A percentile compares a stretch with the other conserved stretches of the same genome.
Evolutionary conservation across 2,329 filamentous ascomycete genomes (phyloP).

Genomic region (Stemphylium beticola): DNA sequence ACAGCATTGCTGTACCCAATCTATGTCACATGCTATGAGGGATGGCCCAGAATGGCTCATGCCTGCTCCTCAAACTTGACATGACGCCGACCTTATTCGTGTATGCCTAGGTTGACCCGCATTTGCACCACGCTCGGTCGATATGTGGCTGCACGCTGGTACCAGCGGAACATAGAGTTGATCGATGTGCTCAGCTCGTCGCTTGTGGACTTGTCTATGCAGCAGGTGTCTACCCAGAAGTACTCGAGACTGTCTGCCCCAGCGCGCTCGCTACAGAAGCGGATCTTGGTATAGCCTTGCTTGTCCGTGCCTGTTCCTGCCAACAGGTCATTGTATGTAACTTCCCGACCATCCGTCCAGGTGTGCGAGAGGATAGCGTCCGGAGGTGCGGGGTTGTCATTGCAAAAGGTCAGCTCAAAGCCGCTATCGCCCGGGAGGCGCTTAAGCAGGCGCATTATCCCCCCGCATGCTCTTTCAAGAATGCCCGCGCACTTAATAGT

Average conservation of each 20-base stretch:
- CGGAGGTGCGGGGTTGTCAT: conserved; percentile 15
- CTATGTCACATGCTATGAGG: too few species aligned
- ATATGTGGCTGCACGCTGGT: background rate
- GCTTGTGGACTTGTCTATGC: conserved; percentile 5
- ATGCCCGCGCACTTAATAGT: conserved; percentile 8
- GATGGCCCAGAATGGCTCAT: too few species aligned
- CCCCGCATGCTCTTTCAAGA: conserved; percentile 3
- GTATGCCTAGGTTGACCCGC: too few species aligned
- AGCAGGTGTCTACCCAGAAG: conserved; percentile 7
- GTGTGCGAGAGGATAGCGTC: conserved; percentile 32
- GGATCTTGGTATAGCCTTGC: conserved; percentile 17
- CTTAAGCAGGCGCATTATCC: conserved; percentile 25
- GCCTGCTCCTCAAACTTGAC: too few species aligned
- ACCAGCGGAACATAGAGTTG: conserved; percentile 9
- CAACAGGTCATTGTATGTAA: conserved; percentile 23
- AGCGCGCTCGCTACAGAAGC: conserved; percentile 15
- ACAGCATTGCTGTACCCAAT: too few species aligned
- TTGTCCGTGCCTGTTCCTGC: conserved; percentile 18
- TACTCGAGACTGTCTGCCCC: conserved; percentile 13
- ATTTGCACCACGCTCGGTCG: too few species aligned
- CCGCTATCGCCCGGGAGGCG: conserved; percentile 13
- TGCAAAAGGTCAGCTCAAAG: conserved; percentile 23
- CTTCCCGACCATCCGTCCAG: conserved; percentile 23
- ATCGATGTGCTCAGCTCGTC: conserved; percentile 7
- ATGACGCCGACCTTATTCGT: too few species aligned